Evolutionary conservation across 495 filamentous ascomycete species (phyloP), one percentile per base, ranked within the genome.

Genomic region (Aspergillus bridgeri): DNA sequence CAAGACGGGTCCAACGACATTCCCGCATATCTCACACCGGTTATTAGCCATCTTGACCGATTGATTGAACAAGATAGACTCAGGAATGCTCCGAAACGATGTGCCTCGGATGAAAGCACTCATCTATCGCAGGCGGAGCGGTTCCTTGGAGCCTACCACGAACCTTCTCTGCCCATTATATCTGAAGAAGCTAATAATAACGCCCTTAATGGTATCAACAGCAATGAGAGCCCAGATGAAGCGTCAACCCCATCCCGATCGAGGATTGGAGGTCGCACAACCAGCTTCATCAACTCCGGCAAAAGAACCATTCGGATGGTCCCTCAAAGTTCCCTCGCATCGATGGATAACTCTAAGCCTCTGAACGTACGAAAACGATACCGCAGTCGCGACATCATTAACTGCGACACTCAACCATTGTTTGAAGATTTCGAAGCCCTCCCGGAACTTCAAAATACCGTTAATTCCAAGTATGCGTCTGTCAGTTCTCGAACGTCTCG

Each of bases 41-140:
- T 89, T 3, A 83, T 89, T 43, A 74, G 75, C 1, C 80, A 87
- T 53, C 72, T 88, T 24, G 85, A 88, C 64, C 73, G 79, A n/a
- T 69, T 87, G 51, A 84, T 86, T 63, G 75, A 82, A 53, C 75
- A 81, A 38, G 75, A 75, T 23, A 62, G 51, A 6, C n/a, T 22
- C 8, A 51, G 48, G 42, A 51, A 59, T 18, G 60, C 42, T n/a
- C 60, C 63, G 17, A 67, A 54, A 29, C 63, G 33, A 15, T 15
- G 23, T n/a, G 44, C 51, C 15, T 51, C 23, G 0, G 23, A 18
- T 48, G 57, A 73, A 8, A 53, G 58, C 42, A 66, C 72, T 6
- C 76, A 75, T 54, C 75, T 80, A 49, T 68, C 73, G 1, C 33
- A 38, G 6, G 72, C 77, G 5, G 87, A 86, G 21, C 84, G 87